phyloP scores from a whole-genome alignment of 306 rosid species.

The Glycine tomentella region DNA sequence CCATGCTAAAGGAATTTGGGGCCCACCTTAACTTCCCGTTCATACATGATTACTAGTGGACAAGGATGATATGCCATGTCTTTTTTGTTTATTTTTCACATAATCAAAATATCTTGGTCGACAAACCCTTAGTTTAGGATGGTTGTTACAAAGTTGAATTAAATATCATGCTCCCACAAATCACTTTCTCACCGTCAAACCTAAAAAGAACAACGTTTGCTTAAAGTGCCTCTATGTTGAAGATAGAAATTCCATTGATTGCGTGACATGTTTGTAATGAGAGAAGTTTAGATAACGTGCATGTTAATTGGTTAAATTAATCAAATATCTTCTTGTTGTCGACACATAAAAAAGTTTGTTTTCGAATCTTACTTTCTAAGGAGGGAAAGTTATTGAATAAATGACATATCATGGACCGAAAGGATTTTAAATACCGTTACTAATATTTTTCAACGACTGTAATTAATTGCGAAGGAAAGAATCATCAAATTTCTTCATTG shows the following conservation, averaged over 20 bases:
- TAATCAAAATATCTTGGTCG: neutral
- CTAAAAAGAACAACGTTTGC: neutral
- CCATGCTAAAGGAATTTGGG: slow-evolving; percentile 1
- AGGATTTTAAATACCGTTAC: neutral
- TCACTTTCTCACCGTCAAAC: slow-evolving; percentile 3
- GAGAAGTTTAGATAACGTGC: neutral
- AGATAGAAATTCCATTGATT: neutral
- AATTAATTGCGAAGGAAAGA: neutral
- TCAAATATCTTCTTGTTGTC: neutral
- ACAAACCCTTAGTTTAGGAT: slow-evolving; percentile 1
- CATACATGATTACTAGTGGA: slow-evolving; percentile 29
- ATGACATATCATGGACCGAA: neutral
- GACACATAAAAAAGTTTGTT: neutral
- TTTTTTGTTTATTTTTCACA: slow-evolving; percentile 26
- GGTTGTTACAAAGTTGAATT: neutral
- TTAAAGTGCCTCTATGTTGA: neutral
- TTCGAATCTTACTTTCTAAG: slow-evolving; percentile 4
- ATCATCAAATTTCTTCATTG: neutral
- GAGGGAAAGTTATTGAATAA: neutral
- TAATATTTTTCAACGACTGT: neutral
- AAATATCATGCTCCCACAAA: neutral
- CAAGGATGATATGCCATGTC: slow-evolving; percentile 19
- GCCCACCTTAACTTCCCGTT: slow-evolving; percentile 11
- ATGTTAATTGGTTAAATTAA: neutral
- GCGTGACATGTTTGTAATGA: slow-evolving; percentile 2